Evolutionary conservation across 1,284 basidiomycete species (phyloP).

Genomic region (Leucoagaricus sp.): DNA sequence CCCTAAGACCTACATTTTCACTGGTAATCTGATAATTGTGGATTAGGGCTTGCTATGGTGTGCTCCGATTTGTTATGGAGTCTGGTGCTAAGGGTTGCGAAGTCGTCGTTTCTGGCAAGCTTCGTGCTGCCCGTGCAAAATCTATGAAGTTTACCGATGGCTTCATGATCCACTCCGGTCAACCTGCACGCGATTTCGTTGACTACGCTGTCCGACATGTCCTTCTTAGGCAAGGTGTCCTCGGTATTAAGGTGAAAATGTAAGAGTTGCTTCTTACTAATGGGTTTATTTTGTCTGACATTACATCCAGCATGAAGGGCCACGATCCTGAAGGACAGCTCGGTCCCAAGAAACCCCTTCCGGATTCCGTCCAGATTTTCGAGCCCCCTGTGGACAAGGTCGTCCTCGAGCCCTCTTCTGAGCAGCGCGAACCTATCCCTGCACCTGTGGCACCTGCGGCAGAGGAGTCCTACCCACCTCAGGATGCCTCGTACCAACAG

Average conservation of each 20-base stretch:
- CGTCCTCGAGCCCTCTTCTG: constrained; percentile 77
- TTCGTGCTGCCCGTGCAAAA: constrained; percentile 99
- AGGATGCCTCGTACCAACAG: constrained; percentile 44
- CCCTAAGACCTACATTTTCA: constrained; percentile 18
- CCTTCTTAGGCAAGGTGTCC: constrained; percentile 97
- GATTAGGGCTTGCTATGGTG: constrained; percentile 96
- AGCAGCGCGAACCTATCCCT: constrained; percentile 69
- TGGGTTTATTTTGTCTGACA: constrained; percentile 2
- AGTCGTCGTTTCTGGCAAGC: constrained; percentile 99
- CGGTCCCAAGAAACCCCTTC: constrained; percentile 93
- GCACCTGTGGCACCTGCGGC: constrained; percentile 49
- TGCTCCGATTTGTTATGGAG: constrained; percentile 99
- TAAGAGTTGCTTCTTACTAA: constrained; percentile 39
- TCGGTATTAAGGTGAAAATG: constrained; percentile 99
- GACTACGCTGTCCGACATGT: constrained; percentile 99
- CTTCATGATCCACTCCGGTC: constrained; percentile 99
- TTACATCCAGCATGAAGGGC: constrained; percentile 83
- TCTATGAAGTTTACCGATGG: constrained; percentile 99
- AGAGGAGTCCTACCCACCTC: constrained; percentile 50
- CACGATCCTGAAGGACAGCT: constrained; percentile 89
- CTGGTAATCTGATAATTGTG: constrained; percentile 1
- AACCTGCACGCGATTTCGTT: constrained; percentile 95
- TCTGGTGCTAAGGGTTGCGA: constrained; percentile 99
- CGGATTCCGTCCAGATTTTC: constrained; percentile 91
- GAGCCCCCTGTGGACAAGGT: constrained; percentile 85